These are phyloP conservation scores for Brettanomyces custersianus DNA, from an alignment of 805 yeast genomes.

Conservation along the genomic window DNA sequence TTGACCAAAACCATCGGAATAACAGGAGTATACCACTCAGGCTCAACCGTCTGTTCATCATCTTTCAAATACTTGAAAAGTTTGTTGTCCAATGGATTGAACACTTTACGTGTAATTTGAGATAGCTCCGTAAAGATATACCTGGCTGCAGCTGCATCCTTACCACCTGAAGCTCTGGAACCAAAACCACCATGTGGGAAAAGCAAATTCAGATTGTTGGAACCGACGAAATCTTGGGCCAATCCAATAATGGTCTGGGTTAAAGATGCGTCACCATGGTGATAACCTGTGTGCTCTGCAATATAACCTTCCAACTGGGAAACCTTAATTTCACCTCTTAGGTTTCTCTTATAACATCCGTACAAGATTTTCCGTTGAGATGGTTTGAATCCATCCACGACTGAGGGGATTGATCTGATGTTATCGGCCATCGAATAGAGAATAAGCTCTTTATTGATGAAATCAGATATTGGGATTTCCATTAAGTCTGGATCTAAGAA, in stretches of 20 bases:
- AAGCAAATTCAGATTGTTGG: constrained; percentile 77
- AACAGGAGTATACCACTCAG: constrained; percentile 92
- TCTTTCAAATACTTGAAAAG: constrained; percentile 75
- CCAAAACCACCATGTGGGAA: constrained; percentile 95
- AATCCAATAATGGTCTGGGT: constrained; percentile 85
- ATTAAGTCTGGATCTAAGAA: constrained; percentile 70
- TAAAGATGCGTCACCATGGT: constrained; percentile 88
- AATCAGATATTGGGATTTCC: constrained; percentile 83
- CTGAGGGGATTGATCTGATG: constrained; percentile 88
- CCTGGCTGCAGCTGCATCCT: constrained; percentile 97
- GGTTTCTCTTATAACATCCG: constrained; percentile 78
- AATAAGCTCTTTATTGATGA: constrained; percentile 90
- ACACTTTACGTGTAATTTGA: constrained; percentile 65
- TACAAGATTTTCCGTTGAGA: constrained; percentile 91
- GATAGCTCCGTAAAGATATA: constrained; percentile 84
- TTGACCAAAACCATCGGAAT: constrained; percentile 91
- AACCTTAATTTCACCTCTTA: constrained; percentile 74
- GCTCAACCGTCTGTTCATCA: constrained; percentile 91
- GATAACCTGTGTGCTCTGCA: constrained; percentile 83
- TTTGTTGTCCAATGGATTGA: constrained; percentile 74
- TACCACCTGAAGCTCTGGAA: constrained; percentile 94
- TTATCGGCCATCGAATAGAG: constrained; percentile 95
- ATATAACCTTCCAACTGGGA: constrained; percentile 87
- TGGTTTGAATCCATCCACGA: constrained; percentile 92
- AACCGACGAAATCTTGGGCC: constrained; percentile 92